phyloP scores from a whole-genome alignment of 176 grass and related monocot genomes.

The Eragrostis nindensis region DNA sequence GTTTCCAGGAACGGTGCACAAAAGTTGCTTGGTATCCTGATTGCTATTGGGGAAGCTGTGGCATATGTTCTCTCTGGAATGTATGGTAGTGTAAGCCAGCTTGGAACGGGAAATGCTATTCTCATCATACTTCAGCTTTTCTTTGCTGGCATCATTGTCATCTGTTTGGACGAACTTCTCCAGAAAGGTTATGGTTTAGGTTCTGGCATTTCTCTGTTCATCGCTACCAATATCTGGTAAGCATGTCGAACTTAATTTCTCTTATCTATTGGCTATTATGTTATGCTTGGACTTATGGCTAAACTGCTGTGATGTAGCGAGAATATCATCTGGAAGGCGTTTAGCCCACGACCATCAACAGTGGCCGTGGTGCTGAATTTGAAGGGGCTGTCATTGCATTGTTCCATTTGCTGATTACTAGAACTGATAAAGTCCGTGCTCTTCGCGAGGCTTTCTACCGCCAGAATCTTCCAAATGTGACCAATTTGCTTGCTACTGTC shows the following conservation, averaged over 20 bases:
- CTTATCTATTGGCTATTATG: slow-evolving; percentile 6
- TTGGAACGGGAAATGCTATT: slow-evolving; percentile 94
- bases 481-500: slow-evolving; percentile 91
- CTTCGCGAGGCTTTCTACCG: slow-evolving; percentile 91
- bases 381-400: slow-evolving; percentile 94
- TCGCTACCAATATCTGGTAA: slow-evolving; percentile 98
- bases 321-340: slow-evolving; percentile 99
- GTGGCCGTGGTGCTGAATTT: slow-evolving; percentile 88
- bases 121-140: slow-evolving; percentile 98
- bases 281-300: slow-evolving; percentile 19
- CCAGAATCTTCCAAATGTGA: slow-evolving; percentile 96
- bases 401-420: slow-evolving; percentile 94
- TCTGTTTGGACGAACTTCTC: slow-evolving; percentile 94
- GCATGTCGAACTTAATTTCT: slow-evolving; percentile 21
- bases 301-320: slow-evolving; percentile 59
- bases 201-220: slow-evolving; percentile 95
- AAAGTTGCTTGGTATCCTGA: slow-evolving; percentile 91
- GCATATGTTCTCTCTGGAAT: slow-evolving; percentile 95
- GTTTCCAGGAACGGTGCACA: slow-evolving; percentile 79
- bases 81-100: slow-evolving; percentile 88
- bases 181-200: slow-evolving; percentile 99
- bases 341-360: slow-evolving; percentile 98
- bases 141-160: slow-evolving; percentile 97
- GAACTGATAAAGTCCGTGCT: slow-evolving; percentile 85
- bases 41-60: slow-evolving; percentile 89